Conservation (phyloP, 1,139 yeast genomes). For the Wickerhamomyces sp. region DNA sequence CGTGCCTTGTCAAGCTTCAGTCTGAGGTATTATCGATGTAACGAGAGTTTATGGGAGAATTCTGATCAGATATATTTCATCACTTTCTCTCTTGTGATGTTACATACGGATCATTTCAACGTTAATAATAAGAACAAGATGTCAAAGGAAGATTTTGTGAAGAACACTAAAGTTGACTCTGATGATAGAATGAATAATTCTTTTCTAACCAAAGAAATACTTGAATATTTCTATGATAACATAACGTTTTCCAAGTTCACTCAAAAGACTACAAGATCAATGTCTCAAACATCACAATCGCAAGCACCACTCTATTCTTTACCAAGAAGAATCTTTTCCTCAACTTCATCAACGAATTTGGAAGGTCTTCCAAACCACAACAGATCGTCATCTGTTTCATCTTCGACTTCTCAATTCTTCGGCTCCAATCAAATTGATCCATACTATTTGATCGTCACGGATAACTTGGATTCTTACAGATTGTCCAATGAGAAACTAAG, state of each 20-base stretch:
- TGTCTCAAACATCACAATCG: neutral
- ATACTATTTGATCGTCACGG: slow-evolving; percentile 26
- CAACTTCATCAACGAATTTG: slow-evolving; percentile 20
- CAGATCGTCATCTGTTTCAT: slow-evolving; percentile 19
- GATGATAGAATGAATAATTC: slow-evolving; percentile 23
- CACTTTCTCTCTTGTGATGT: slow-evolving; percentile 55
- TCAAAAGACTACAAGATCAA: slow-evolving; percentile 14
- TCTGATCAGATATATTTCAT: slow-evolving; percentile 51
- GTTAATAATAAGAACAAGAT: slow-evolving; percentile 58
- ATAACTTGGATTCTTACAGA: slow-evolving; percentile 19
- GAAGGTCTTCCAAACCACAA: slow-evolving; percentile 6
- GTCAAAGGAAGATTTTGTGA: slow-evolving; percentile 55
- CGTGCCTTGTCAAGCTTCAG: slow-evolving; percentile 54
- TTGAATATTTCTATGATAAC: slow-evolving; percentile 58
- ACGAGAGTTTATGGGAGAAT: slow-evolving; percentile 26
- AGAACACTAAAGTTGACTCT: slow-evolving; percentile 34
- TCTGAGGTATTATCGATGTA: slow-evolving; percentile 32
- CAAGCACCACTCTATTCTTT: slow-evolving; percentile 17
- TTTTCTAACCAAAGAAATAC: slow-evolving; percentile 30
- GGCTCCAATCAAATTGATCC: slow-evolving; percentile 25
- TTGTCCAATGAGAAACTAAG: slow-evolving; percentile 14
- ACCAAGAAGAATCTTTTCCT: slow-evolving; percentile 22
- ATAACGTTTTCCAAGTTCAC: slow-evolving; percentile 50
- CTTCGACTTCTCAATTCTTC: slow-evolving; percentile 22
- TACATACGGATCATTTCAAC: slow-evolving; percentile 68